A percentile compares a stretch with the other conserved stretches of the same genome.
Evolutionary conservation across 164 flowering plant genomes (phyloP).

Genomic region (Litsea cubeba): DNA sequence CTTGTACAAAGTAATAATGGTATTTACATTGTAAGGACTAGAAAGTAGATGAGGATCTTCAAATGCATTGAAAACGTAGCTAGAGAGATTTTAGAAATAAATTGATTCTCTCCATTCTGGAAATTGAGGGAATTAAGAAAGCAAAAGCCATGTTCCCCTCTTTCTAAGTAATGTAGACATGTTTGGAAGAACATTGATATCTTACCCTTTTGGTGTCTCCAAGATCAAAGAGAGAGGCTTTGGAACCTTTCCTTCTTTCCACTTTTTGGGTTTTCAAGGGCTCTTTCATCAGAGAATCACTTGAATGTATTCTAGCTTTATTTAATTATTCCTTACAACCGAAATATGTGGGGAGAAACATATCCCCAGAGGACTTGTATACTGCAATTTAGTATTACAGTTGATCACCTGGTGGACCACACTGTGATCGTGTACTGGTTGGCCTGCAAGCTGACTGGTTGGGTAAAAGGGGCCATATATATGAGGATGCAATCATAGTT

Average conservation of each 20-base stretch:
- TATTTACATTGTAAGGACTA: neutral
- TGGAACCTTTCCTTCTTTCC: neutral
- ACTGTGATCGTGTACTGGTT: too few relatives aligned
- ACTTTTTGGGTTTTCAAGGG: neutral
- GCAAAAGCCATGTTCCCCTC: neutral
- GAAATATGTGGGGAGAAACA: neutral
- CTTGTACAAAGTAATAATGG: neutral
- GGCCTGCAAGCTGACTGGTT: too few relatives aligned
- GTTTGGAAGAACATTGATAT: neutral
- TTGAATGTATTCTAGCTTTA: too few relatives aligned
- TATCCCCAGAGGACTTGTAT: neutral
- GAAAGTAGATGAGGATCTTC: neutral
- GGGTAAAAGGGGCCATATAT: too few relatives aligned
- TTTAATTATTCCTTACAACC: neutral
- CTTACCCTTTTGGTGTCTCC: neutral
- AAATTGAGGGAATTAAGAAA: neutral
- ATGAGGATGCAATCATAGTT: too few relatives aligned
- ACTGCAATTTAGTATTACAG: too few relatives aligned
- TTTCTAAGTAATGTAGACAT: neutral
- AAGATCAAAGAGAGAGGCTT: neutral
- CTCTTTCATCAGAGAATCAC: neutral
- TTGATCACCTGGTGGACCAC: too few relatives aligned
- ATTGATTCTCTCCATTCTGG: neutral
- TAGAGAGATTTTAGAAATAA: neutral
- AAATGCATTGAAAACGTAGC: neutral